Conservation (phyloP, 495 filamentous ascomycete genomes). For the Neurospora pannonica region DNA sequence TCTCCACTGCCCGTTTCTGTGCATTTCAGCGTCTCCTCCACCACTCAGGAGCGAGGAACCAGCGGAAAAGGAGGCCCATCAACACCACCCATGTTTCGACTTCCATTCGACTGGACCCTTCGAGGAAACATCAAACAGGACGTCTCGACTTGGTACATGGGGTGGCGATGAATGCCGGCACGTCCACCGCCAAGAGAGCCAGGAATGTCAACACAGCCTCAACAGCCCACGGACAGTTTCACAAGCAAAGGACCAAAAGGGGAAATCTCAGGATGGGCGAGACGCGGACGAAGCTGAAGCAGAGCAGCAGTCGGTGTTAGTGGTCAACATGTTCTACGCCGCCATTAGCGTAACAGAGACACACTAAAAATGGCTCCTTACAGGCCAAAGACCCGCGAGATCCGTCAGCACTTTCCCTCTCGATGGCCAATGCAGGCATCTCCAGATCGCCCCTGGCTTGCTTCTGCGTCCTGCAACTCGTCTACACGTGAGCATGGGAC, state of each 20-base stretch:
- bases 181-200: not conserved
- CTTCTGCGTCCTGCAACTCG: not conserved
- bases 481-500: not conserved
- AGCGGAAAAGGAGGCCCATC: not conserved
- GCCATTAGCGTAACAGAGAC: not conserved
- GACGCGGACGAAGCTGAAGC: not conserved
- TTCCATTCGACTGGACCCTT: not conserved
- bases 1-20: not conserved
- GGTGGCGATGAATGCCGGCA: not conserved
- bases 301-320: not conserved
- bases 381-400: not conserved
- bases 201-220: not conserved
- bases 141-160: not conserved
- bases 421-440: not conserved
- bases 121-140: not conserved
- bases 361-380: not conserved
- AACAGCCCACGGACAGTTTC: not conserved
- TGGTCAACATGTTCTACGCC: not conserved
- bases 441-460: not conserved
- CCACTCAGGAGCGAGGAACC: not conserved
- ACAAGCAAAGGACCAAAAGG: not conserved
- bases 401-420: not conserved
- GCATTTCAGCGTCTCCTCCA: not conserved
- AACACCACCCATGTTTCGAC: not conserved
- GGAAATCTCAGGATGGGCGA: not conserved